Conservation (phyloP, 148 eudicot species). For the Camellia sinensis region DNA sequence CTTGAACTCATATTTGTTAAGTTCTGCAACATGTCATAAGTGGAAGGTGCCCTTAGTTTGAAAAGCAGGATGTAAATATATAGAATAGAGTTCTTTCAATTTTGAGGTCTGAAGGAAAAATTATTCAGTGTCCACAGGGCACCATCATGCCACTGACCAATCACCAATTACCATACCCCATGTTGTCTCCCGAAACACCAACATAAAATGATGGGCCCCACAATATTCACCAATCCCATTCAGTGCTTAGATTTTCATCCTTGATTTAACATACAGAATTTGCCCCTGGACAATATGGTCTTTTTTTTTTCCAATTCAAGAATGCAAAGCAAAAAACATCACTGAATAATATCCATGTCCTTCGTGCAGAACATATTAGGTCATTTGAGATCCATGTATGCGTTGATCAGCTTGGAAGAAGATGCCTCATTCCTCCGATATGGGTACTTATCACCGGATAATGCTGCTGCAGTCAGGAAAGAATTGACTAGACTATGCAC, state of each 20-base stretch:
- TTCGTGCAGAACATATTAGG: conserved; percentile 61
- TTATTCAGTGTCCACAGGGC: no score
- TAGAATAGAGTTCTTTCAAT: background rate
- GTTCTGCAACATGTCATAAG: background rate
- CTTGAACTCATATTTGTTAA: background rate
- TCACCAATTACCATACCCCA: no score
- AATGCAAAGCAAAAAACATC: background rate
- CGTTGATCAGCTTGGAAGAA: conserved; percentile 69
- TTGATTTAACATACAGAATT: background rate
- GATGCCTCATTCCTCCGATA: conserved; percentile 87
- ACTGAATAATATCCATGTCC: background rate
- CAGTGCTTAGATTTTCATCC: background rate
- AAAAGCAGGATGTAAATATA: background rate
- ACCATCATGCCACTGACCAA: no score
- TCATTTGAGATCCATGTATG: conserved; percentile 68
- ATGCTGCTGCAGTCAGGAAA: conserved; percentile 68
- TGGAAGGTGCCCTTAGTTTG: background rate
- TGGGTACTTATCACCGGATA: conserved; percentile 61
- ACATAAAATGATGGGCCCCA: no score
- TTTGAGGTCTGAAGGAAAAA: background rate
- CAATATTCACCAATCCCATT: background rate
- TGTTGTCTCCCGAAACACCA: no score
- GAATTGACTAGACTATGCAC: conserved; percentile 76
- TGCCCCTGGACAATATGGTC: background rate
- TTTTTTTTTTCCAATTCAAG: background rate